phyloP scores from a whole-genome alignment of 2,329 filamentous ascomycete species.

The Fusarium setosum region DNA sequence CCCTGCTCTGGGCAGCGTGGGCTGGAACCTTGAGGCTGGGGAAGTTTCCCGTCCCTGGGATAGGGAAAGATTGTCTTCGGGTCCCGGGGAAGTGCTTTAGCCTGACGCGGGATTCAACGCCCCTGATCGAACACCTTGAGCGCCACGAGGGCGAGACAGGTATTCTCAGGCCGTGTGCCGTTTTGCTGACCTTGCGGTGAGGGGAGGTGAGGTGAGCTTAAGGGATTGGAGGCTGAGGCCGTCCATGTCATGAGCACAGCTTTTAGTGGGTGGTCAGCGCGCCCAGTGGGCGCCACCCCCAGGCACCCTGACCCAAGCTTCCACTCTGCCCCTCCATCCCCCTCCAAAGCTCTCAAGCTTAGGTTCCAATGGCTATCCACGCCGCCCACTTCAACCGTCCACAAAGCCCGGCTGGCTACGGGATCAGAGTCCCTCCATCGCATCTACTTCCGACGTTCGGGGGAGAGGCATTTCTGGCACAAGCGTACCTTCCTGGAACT shows the following conservation, averaged over 20 bases:
- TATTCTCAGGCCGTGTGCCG: background rate
- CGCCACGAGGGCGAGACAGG: constrained; percentile 5
- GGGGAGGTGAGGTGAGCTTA: constrained; percentile 23
- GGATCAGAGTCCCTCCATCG: constrained; percentile 23
- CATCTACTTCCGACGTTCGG: constrained; percentile 38
- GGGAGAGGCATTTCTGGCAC: constrained; percentile 22
- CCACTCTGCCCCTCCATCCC: constrained; percentile 27
- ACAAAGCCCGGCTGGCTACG: constrained; percentile 36
- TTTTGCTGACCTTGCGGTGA: constrained; percentile 34
- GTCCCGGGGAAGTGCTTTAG: constrained; percentile 22
- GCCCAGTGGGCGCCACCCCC: constrained; percentile 31
- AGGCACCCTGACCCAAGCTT: constrained; percentile 17
- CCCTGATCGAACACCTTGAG: background rate
- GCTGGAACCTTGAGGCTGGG: background rate
- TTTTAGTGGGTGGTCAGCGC: constrained; percentile 39
- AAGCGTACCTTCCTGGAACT: constrained; percentile 16
- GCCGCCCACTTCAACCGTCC: constrained; percentile 23
- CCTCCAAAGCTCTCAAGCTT: constrained; percentile 27
- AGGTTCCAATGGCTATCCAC: constrained; percentile 15
- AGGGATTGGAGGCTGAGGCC: background rate
- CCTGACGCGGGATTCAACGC: background rate
- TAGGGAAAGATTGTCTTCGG: constrained; percentile 34
- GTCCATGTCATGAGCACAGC: background rate
- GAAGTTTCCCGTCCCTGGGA: constrained; percentile 25
- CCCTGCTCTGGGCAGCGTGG: constrained; percentile 6